phyloP scores from a whole-genome alignment of 2,329 filamentous ascomycete genomes.

The Aspergillus sp. region DNA sequence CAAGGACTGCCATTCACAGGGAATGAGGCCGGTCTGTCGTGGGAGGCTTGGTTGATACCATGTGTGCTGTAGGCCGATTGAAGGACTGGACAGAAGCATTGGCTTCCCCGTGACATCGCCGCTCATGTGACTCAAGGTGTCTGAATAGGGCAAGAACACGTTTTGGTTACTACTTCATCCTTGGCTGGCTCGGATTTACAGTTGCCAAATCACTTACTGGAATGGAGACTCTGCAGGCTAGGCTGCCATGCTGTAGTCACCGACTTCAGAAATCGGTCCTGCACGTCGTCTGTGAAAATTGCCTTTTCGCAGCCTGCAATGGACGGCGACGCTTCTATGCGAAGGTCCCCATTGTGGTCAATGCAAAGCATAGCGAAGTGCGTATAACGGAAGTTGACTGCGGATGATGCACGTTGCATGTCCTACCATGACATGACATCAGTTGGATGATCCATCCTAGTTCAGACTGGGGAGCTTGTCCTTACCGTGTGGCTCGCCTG shows the following conservation, averaged over 20 bases:
- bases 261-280: conserved; percentile 36
- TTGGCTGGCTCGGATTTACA: neutral
- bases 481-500: conserved; percentile 24
- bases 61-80: conserved; percentile 16
- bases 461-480: neutral
- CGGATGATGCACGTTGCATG: conserved; percentile 19
- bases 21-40: conserved; percentile 29
- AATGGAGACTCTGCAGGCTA: conserved; percentile 21
- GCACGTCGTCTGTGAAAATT: conserved; percentile 41
- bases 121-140: conserved; percentile 15
- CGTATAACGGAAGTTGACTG: conserved; percentile 30
- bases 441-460: conserved; percentile 10
- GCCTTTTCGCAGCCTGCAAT: conserved; percentile 33
- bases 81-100: conserved; percentile 14
- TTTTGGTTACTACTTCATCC: neutral
- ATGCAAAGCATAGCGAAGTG: conserved; percentile 43
- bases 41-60: conserved; percentile 29
- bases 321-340: conserved; percentile 35
- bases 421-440: conserved; percentile 19
- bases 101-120: conserved; percentile 15
- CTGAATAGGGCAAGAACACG: neutral
- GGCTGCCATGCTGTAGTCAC: conserved; percentile 23
- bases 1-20: conserved; percentile 34
- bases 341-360: conserved; percentile 36
- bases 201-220: conserved; percentile 24